Evolutionary conservation across 208 protist genomes (phyloP), one percentile per base, ranked within the genome.

Genomic region (Hexamita inflata): DNA sequence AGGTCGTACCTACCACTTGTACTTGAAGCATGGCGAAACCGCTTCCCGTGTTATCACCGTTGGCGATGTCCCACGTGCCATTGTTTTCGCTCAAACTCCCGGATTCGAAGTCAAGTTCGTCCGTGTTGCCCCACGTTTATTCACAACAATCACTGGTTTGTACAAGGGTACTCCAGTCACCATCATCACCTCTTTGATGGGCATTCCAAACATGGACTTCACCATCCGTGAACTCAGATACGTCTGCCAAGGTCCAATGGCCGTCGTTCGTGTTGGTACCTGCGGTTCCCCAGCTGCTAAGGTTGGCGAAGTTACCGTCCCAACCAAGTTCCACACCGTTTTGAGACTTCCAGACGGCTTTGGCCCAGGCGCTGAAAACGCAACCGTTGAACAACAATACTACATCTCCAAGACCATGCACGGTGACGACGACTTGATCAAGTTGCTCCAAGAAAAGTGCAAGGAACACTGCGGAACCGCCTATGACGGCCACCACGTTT

Each of bases 141-240:
- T 85, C 60, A 41, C 41, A 0, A 83, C 78, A 24, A 76, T 82
- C 75, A 84, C 82, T 32, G 83, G 83, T 65, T 24, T 32, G 1
- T 77, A 35, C 32, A 74, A 84, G 45, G 80, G 78, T 26, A 81
- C 86, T 1, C 78, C 78, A 13, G 45, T 85, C 29, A 83, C 73
- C 29, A 76, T 86, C 57, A 68, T 85, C 60, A 74, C 80, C 30
- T 83, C 78, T 28, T 74, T 82, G 24, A 85, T 85, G 83, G 84
- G 84, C 41, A 77, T 80, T 62, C 75, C 84, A 19, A 85, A 85
- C 73, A 83, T 84, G 74, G 84, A 87, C 45, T 87, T 87, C 67
- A 45, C 81, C 2, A 70, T 87, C 57, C 75, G 84, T 57, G 84
- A 87, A 74, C 60, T 59, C 28, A 0, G 76, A 4, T 68, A 74